phyloP scores from a whole-genome alignment of 176 grass and related monocot genomes.

The Hyparrhenia diplandra region DNA sequence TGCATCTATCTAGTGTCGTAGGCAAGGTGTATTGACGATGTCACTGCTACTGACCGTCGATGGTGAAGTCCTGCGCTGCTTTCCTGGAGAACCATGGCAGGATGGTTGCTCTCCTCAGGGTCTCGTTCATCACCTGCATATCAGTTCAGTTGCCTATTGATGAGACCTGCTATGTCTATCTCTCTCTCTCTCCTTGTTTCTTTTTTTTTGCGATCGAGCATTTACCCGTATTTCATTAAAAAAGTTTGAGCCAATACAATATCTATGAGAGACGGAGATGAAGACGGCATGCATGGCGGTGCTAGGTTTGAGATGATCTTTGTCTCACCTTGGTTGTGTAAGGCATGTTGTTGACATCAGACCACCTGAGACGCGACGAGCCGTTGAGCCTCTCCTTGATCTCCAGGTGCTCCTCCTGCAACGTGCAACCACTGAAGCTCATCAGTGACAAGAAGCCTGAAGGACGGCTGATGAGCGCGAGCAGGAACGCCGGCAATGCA shows the following conservation, averaged over 20 bases:
- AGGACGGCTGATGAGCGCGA: not conserved
- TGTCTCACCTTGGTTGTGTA: constrained; percentile 45
- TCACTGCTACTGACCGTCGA: constrained; percentile 30
- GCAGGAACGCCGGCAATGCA: no score
- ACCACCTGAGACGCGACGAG: constrained; percentile 30
- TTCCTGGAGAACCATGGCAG: constrained; percentile 67
- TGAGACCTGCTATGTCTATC: no score
- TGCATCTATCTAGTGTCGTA: not conserved
- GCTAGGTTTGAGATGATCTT: no score
- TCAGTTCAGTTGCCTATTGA: no score
- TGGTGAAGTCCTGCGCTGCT: constrained; percentile 53
- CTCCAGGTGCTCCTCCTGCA: constrained; percentile 51
- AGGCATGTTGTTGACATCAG: constrained; percentile 50
- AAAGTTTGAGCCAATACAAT: no score
- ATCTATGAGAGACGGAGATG: no score
- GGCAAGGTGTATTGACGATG: not conserved
- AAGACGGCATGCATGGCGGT: no score
- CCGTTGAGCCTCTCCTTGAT: constrained; percentile 31
- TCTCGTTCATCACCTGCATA: constrained; percentile 49
- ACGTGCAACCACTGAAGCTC: no score
- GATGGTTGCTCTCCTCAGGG: constrained; percentile 65
- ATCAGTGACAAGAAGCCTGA: not conserved
- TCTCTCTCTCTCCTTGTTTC: no score
- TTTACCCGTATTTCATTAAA: no score
- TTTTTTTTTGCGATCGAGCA: no score